Base-by-base conservation (phyloP, 225 moss, liverwort and hornwort genomes). In the Rhytidiadelphus loreus region DNA sequence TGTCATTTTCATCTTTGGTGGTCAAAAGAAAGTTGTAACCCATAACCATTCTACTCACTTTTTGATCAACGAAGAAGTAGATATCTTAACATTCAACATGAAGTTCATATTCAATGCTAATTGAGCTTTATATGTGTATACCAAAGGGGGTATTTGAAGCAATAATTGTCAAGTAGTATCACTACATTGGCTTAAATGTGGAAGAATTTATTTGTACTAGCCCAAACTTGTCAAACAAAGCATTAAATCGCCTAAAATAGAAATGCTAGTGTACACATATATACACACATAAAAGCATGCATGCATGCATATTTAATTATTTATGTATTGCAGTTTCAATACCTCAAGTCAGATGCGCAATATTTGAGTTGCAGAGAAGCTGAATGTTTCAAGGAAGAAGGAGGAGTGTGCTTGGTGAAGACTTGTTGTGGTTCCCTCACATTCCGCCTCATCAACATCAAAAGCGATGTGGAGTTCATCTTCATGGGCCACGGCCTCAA, bases 361-460 rank as follows among this genome's bases (percentile, higher is more conserved):
- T 93, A 93, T 73, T 81, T 90, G 64, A 84, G 39, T 16, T 93
- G 92, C 5, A 77, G 37, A 52, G 90, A 83, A 44, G 60, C 71
- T 18, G 88, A 89, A 56, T 92, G 90, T 85, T 80, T 37, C 7
- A 7, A 26, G 57, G 55, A 50, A 28, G 62, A 86, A 39, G 82
- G 74, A 52, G 87, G 75, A 20, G 11, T 35, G n/a, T 91, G 92
- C 83, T 72, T 88, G 56, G 66, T 78, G 56, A 89, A 83, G 84
- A 95, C 94, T 50, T 95, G 95, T 83, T 57, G 56, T 9, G 94
- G 89, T 16, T 90, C 91, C 11, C 65, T 93, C 30, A 89, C 89
- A 13, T 95, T 95, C 73, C 90, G 94, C 30, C 83, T 95, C 78
- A 94, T 94, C 83, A 95, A 93, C 86, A 94, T 94, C 29, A 80